Conservation (phyloP, 2,329 filamentous ascomycete genomes). For the Cyphellophora attinorum region DNA sequence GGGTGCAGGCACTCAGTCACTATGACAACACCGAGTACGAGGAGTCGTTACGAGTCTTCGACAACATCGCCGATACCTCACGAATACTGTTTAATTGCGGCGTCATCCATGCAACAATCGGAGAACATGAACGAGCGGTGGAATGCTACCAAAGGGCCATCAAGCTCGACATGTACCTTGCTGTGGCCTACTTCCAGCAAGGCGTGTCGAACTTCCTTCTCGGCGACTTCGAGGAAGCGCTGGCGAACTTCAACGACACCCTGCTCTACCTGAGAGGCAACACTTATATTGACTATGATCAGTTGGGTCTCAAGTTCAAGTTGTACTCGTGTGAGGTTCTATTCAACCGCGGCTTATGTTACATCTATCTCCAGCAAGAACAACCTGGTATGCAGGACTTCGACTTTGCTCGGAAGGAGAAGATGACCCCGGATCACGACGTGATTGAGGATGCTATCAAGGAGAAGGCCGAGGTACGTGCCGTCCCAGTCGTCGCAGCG, state of each 20-base stretch:
- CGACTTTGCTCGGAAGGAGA: constrained; percentile 84
- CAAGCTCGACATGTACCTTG: constrained; percentile 84
- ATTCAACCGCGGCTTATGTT: constrained; percentile 94
- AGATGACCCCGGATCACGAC: constrained; percentile 90
- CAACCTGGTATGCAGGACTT: constrained; percentile 87
- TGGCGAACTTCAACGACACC: constrained; percentile 98
- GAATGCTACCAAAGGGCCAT: constrained; percentile 91
- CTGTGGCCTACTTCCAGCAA: constrained; percentile 96
- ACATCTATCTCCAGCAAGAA: constrained; percentile 90
- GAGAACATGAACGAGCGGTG: constrained; percentile 92
- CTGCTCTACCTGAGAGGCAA: constrained; percentile 90
- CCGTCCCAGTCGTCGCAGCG: neutral
- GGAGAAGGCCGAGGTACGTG: constrained; percentile 78
- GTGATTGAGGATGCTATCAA: constrained; percentile 96
- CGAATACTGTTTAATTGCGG: constrained; percentile 99
- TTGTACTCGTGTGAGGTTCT: constrained; percentile 95
- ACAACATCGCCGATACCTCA: constrained; percentile 83
- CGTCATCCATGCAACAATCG: constrained; percentile 91
- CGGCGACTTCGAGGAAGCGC: constrained; percentile 91
- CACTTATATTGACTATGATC: constrained; percentile 95
- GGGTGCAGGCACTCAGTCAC: constrained; percentile 80
- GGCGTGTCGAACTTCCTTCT: constrained; percentile 96
- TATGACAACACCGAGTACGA: constrained; percentile 99
- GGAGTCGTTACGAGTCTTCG: constrained; percentile 73
- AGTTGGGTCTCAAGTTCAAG: constrained; percentile 90